phyloP scores from a whole-genome alignment of 169 alveolate genomes.

The Eimeria maxima region DNA sequence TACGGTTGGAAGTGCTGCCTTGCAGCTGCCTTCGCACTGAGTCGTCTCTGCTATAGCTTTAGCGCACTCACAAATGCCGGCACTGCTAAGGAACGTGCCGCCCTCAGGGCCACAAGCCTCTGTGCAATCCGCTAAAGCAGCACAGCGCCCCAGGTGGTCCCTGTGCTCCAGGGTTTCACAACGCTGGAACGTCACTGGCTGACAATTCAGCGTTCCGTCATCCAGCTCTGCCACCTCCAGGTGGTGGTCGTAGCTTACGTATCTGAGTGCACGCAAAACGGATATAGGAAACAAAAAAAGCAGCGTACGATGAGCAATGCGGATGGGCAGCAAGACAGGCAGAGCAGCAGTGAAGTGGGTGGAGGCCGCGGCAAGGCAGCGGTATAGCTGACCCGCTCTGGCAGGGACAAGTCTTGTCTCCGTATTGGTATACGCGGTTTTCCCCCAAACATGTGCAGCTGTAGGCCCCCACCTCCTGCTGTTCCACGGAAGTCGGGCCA shows the following conservation, averaged over 20 bases:
- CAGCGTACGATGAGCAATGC: neutral
- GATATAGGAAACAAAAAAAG: neutral
- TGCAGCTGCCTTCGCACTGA: conserved; percentile 76
- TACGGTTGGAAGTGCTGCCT: conserved; percentile 54
- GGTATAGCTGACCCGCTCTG: conserved; percentile 39
- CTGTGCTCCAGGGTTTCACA: conserved; percentile 16
- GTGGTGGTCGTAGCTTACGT: conserved; percentile 66
- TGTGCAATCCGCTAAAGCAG: conserved; percentile 63
- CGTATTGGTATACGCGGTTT: conserved; percentile 67
- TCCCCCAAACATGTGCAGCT: conserved; percentile 76
- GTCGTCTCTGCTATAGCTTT: conserved; percentile 51
- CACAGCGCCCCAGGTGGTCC: conserved; percentile 75
- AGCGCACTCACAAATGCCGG: conserved; percentile 81
- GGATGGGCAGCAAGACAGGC: neutral
- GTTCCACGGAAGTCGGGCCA: conserved; percentile 60
- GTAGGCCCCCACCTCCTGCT: conserved; percentile 32
- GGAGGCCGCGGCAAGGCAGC: neutral
- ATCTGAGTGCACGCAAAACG: neutral
- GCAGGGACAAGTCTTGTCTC: conserved; percentile 80
- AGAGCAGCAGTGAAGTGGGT: neutral
- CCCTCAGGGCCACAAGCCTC: conserved; percentile 77
- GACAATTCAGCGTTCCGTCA: conserved; percentile 69
- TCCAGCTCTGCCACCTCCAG: conserved; percentile 63
- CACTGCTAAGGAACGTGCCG: conserved; percentile 56
- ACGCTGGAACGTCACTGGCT: conserved; percentile 28